Evolutionary conservation across 1,284 basidiomycete species (phyloP), one percentile per base, ranked within the genome.

Genomic region (Heterobasidion occidentale): DNA sequence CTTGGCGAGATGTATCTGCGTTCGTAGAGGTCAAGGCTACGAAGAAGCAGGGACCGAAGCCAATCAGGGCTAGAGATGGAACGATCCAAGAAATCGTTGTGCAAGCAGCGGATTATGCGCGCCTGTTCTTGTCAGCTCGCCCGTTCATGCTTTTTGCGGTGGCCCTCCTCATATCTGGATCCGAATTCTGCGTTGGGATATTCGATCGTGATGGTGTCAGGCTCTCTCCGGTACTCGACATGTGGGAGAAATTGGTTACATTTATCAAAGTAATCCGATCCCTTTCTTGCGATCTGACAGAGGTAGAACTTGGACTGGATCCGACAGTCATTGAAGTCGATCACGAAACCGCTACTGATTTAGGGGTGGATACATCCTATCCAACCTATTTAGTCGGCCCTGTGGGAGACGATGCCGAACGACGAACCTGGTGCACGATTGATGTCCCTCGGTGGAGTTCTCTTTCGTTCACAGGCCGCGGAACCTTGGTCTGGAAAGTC

Each of bases 21-120:
- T 47, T 47, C 17, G 46, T 27, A 14, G 46, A 47, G 94, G 98
- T 51, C 50, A 53, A 53, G 51, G 36, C 51, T 12, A 44, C 51
- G 36, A 42, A 42, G 42, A 19, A 17, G 36, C 51, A 53, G 33
- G 51, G 51, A 38, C 51, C 51, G 34, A 53, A 20, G 36, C 36
- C 36, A 9, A 15, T 11, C 15, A 20, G 12, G 5, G 12, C 36
- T 11, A 45, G n/a, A 17, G 36, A 19, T 6, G 27, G 20, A 7
- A 42, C 51, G 15, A 53, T 53, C 60, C 27, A 51, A 9, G 50
- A 51, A 12, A n/a, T 51, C 35, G 35, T 36, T 11, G 11, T 11
- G 17, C 46, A 61, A 19, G 54, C 50, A 42, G 65, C 64, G 0
- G 58, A 65, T 46, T 64, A 65, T 49, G 66, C 65, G 2, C 60